These are phyloP conservation scores for Leccinellum rugosiceps DNA, from an alignment of 768 basidiomycete species.

Conservation along the genomic window DNA sequence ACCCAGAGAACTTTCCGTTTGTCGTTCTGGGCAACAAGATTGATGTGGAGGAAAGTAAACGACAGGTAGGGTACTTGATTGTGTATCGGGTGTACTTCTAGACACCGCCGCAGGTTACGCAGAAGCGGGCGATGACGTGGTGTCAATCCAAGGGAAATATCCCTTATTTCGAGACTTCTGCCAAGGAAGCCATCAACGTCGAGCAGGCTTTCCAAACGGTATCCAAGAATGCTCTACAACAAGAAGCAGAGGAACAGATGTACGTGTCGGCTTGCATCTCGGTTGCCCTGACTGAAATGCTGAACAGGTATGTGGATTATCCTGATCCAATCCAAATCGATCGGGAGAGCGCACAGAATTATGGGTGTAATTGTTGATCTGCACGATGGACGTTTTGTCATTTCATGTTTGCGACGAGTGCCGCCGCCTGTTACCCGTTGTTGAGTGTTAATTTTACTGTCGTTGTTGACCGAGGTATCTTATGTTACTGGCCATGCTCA, in stretches of 20 bases:
- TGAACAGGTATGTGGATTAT: constrained; percentile 91
- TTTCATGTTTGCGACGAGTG: constrained; percentile 24
- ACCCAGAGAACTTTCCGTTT: constrained; percentile 99
- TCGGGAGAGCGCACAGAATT: constrained; percentile 85
- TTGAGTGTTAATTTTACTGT: constrained; percentile 36
- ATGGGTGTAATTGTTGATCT: constrained; percentile 85
- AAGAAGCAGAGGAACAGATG: constrained; percentile 96
- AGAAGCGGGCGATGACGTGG: constrained; percentile 99
- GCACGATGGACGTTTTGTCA: constrained; percentile 25
- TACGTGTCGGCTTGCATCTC: constrained; percentile 39
- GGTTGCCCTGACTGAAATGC: constrained; percentile 12
- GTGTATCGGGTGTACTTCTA: background rate
- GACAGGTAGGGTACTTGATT: constrained; percentile 61
- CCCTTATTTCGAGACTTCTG: constrained; percentile 99
- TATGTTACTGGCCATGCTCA: constrained; percentile 19
- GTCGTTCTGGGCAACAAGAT: constrained; percentile 99
- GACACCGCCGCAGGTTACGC: constrained; percentile 67
- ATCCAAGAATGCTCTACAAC: constrained; percentile 98
- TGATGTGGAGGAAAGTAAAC: constrained; percentile 97
- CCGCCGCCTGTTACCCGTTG: constrained; percentile 32
- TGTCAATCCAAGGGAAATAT: constrained; percentile 99
- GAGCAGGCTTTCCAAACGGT: constrained; percentile 99
- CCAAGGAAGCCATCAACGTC: constrained; percentile 99
- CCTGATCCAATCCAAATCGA: constrained; percentile 98
- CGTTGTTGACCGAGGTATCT: constrained; percentile 19